Conservation (phyloP, 768 basidiomycete species). For the Boletus reticuloceps region DNA sequence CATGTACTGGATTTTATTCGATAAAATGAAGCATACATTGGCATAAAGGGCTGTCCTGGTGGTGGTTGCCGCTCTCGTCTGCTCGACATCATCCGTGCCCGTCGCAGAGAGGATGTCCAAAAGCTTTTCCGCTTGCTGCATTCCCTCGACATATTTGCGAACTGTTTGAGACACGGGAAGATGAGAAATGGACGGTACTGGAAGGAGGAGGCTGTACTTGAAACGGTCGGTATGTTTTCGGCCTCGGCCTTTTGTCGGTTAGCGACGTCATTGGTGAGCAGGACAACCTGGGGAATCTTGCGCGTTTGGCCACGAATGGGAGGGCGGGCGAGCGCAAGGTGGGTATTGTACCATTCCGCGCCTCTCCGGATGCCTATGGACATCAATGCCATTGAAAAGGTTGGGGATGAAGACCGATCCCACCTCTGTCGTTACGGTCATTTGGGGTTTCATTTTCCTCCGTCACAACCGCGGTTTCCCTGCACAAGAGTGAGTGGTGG, state of each 20-base stretch:
- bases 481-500: conserved; percentile 25
- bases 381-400: not conserved
- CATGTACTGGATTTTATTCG: not conserved
- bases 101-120: conserved; percentile 78
- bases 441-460: conserved; percentile 84
- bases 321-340: conserved; percentile 55
- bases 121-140: conserved; percentile 61
- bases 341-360: conserved; percentile 81
- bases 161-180: conserved; percentile 39
- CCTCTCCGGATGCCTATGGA: conserved; percentile 83
- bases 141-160: conserved; percentile 76
- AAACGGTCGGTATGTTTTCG: conserved; percentile 57
- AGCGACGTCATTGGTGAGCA: conserved; percentile 87
- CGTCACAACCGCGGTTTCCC: conserved; percentile 77
- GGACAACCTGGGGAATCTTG: conserved; percentile 59
- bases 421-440: conserved; percentile 93
- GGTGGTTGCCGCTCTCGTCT: conserved; percentile 52
- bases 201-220: conserved; percentile 44
- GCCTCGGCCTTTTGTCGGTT: conserved; percentile 75
- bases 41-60: conserved; percentile 66
- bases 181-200: not conserved
- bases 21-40: conserved; percentile 49
- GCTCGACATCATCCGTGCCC: conserved; percentile 61
- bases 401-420: not conserved
- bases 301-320: conserved; percentile 49